Evolutionary conservation across 2,329 filamentous ascomycete species (phyloP), one percentile per base, ranked within the genome.

Genomic region (Huntiella bhutanensis): DNA sequence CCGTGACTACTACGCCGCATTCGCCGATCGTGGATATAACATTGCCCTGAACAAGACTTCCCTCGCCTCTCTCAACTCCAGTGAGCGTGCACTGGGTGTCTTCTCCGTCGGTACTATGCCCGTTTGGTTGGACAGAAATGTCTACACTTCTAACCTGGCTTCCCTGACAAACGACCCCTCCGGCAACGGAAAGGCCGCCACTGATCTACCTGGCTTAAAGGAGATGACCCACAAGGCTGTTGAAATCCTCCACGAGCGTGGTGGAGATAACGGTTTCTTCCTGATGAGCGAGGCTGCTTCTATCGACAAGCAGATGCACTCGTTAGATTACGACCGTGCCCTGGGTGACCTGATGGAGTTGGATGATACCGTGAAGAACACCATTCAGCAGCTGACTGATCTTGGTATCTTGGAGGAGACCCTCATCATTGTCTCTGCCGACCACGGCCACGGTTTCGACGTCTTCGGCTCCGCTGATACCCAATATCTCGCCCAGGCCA

Each of bases 271-370:
- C 50, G 84, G 84, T 4, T 92, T 81, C 71, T 85, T 91, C 69
- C 69, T 92, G 56, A 91, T 92, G 83, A 77, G 77, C 10, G 84
- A 92, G 61, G 84, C 80, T 19, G 84, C 84, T 12, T 83, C 77
- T 2, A 82, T 92, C 54, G 84, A 91, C 64, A 92, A 92, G 69
- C 80, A 84, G 69, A 91, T 92, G 83, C 84, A 92, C 64, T 60
- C 67, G 2, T 71, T 91, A 15, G 84, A 91, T 64, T 91, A 91
- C 59, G 82, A 91, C 62, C 81, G 84, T 46, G 81, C 84, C 1
- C 75, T 92, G 0, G 84, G 81, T 46, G 84, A 92, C 55, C 74
- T 92, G 1, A 73, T 92, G 36, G 84, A 92, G 64, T 71, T 92
- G 33, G 83, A 92, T 57, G 82, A 92, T 62, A 86, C 84, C 4